Conservation (phyloP, 139 green algal species). For the Pseudopediastrum boryanum region DNA sequence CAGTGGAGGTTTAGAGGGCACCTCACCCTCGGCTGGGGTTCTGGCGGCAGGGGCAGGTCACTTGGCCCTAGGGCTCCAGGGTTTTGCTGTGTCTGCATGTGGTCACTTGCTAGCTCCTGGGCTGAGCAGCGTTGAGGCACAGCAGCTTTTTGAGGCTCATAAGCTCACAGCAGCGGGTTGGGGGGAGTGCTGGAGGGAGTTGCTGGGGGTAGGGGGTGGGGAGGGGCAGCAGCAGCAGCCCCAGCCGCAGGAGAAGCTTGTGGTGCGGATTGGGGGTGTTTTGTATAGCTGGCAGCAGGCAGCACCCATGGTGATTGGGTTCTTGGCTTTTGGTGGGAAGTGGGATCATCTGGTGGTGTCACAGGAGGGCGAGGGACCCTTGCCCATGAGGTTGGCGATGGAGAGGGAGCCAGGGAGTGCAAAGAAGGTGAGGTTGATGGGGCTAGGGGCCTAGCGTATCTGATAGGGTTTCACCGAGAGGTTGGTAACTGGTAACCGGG, state of each 20-base stretch:
- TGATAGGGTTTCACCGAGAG: too few relatives aligned
- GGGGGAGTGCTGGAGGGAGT: slow-evolving; percentile 2
- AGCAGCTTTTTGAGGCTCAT: slow-evolving; percentile 52
- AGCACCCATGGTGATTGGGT: slow-evolving; percentile 58
- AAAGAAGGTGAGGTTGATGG: too few relatives aligned
- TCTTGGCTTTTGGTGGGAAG: slow-evolving; percentile 53
- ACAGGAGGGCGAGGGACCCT: too few relatives aligned
- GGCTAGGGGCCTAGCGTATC: too few relatives aligned
- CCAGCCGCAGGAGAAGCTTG: slow-evolving; percentile 37
- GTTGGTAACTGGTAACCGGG: too few relatives aligned
- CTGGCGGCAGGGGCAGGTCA: neutral
- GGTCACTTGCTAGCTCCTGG: slow-evolving; percentile 44
- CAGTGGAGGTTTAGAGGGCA: too few relatives aligned
- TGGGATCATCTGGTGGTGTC: slow-evolving; percentile 58
- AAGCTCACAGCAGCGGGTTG: slow-evolving; percentile 37
- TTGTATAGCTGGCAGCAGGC: slow-evolving; percentile 62
- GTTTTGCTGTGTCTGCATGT: slow-evolving; percentile 74
- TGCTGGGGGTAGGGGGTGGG: slow-evolving; percentile 34
- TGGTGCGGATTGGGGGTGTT: slow-evolving; percentile 48
- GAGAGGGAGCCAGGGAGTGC: too few relatives aligned
- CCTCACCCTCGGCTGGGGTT: neutral
- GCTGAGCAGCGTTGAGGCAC: slow-evolving; percentile 47
- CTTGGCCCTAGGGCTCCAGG: slow-evolving; percentile 3
- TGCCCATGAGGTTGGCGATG: too few relatives aligned
- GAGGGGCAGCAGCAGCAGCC: slow-evolving; percentile 15